Evolutionary conservation across 192 early-diverging fungal species (phyloP), one percentile per base, ranked within the genome.

Genomic region (Spizellomyces punctatus): DNA sequence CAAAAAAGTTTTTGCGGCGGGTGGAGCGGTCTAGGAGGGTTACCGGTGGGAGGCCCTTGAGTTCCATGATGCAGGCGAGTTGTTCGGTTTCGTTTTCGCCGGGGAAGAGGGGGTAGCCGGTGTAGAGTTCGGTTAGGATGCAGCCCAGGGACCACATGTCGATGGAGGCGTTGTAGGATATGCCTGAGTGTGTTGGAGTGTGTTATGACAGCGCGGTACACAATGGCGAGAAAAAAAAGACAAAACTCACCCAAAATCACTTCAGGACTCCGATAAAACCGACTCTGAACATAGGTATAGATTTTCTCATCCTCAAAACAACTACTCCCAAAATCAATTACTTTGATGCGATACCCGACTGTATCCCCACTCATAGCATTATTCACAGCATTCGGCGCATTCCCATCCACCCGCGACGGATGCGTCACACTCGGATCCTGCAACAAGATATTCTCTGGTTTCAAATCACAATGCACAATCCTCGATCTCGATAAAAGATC

Each of bases 131-230:
- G 12, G 91, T 95, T 8, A 96, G 84, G 60, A 99, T 96, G 76
- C 95, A 97, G 12, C 96, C 96, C 52, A 99, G 81, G 66, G 90
- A 92, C 96, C 96, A 99, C 89, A 99, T 92, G 79, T 99, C 96
- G 69, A 99, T 99, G 4, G 93, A 89, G 66, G 89, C 93, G 64
- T 85, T 92, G 72, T 99, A 99, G 17, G 84, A 85, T 45, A 85
- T 76, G n/a, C 84, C 83, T 36, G 10, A n/a, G 6, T 12, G 47
- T 47, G n/a, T n/a, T n/a, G n/a, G 8, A 10, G 9, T 10, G 12
- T 16, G 36, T 8, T 60, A 27, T 10, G 59, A 16, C 8, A 12
- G 9, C 59, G 10, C 14, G 36, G 10, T n/a, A 19, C 12, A 67
- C 66, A 22, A 10, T 6, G 65, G 71, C 44, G n/a, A n/a, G n/a